Evolutionary conservation across 345 rosid species (phyloP).

Genomic region (Brassica juncea): DNA sequence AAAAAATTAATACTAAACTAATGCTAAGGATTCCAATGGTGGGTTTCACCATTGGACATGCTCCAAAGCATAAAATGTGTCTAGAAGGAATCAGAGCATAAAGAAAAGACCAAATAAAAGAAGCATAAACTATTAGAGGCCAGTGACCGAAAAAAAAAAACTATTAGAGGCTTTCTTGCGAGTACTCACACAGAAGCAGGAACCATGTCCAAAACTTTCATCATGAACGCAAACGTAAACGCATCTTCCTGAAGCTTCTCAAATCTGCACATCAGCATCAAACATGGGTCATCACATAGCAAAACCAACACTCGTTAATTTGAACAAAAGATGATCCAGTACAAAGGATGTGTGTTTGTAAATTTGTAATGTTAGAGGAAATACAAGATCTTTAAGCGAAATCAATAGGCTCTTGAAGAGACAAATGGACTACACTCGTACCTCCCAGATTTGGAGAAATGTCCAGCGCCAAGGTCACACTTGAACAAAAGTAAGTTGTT

Average conservation of each 20-base stretch:
- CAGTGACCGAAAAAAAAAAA: background rate
- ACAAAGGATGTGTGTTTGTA: background rate
- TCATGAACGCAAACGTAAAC: slow-evolving; percentile 59
- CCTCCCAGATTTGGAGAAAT: slow-evolving; percentile 97
- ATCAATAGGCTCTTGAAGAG: background rate
- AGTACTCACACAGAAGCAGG: slow-evolving; percentile 42
- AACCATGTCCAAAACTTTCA: slow-evolving; percentile 75
- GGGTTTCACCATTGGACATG: too few species aligned
- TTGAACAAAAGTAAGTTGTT: slow-evolving; percentile 70
- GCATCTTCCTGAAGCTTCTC: slow-evolving; percentile 93
- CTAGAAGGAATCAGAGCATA: background rate
- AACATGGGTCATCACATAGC: slow-evolving; percentile 4
- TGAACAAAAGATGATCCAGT: background rate
- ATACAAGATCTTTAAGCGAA: too few species aligned
- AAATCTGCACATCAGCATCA: slow-evolving; percentile 56
- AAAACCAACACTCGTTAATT: background rate
- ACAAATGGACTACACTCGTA: slow-evolving; percentile 33
- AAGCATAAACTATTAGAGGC: background rate
- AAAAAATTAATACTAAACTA: too few species aligned
- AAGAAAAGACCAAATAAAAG: background rate
- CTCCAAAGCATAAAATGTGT: background rate
- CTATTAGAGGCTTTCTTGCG: background rate
- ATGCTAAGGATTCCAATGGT: too few species aligned
- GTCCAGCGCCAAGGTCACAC: slow-evolving; percentile 95
- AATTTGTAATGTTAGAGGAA: too few species aligned